Conservation (phyloP, 495 filamentous ascomycete species). For the Tetracladium setigerum region DNA sequence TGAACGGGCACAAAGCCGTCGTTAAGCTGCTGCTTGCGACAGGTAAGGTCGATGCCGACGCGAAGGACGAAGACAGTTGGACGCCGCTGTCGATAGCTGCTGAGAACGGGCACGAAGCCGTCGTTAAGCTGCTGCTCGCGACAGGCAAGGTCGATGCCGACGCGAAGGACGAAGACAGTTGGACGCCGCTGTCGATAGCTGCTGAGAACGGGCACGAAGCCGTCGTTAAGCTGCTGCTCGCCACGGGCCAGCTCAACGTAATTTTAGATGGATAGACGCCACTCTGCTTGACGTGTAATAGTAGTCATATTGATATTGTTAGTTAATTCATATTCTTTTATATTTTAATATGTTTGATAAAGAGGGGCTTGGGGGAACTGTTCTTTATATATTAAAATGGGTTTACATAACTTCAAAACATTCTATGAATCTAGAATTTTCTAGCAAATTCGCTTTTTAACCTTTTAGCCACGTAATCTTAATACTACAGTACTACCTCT, state of each 20-base stretch:
- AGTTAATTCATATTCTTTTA: too few relatives aligned
- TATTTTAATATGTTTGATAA: too few relatives aligned
- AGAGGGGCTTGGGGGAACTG: too few relatives aligned
- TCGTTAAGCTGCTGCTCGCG: neutral
- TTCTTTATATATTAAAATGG: too few relatives aligned
- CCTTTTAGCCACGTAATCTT: too few relatives aligned
- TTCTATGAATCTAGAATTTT: too few relatives aligned
- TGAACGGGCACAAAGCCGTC: neutral
- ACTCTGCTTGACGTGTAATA: too few relatives aligned
- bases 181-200: neutral
- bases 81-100: neutral
- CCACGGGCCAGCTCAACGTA: neutral
- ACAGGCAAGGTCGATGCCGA: neutral
- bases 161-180: neutral
- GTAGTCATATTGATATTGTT: too few relatives aligned
- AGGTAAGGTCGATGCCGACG: constrained; percentile 1
- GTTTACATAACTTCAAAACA: too few relatives aligned
- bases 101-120: neutral
- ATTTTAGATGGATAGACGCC: too few relatives aligned
- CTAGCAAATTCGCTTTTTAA: too few relatives aligned
- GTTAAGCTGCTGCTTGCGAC: neutral
- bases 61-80: neutral
- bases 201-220: neutral
- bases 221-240: neutral
- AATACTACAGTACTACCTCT: too few relatives aligned